phyloP scores from a whole-genome alignment of 495 filamentous ascomycete species.

The Eremomyces bilateralis region DNA sequence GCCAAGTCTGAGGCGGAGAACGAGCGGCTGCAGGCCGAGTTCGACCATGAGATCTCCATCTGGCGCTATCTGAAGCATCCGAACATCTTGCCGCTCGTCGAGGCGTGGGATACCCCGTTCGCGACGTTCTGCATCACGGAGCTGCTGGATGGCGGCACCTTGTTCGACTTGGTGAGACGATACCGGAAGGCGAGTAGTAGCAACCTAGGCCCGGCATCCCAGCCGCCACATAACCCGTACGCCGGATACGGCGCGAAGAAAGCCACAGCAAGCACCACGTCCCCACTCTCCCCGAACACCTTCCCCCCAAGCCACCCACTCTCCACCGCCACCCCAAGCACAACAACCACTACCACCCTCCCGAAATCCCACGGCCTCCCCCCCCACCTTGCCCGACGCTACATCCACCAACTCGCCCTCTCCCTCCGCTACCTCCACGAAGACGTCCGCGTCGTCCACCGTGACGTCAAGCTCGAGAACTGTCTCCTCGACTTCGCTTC shows the following conservation, averaged over 20 bases:
- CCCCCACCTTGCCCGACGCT: slow-evolving; percentile 32
- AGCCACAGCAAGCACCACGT: not conserved
- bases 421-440: slow-evolving; percentile 54
- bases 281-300: not conserved
- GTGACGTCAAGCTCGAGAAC: slow-evolving; percentile 62
- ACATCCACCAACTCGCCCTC: slow-evolving; percentile 43
- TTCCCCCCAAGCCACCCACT: too few species aligned
- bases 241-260: too few species aligned
- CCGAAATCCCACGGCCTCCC: slow-evolving; percentile 22
- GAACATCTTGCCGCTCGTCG: slow-evolving; percentile 41
- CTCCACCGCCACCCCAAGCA: not conserved
- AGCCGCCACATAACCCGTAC: too few species aligned
- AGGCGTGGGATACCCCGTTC: slow-evolving; percentile 46
- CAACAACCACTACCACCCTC: not conserved
- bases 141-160: slow-evolving; percentile 41
- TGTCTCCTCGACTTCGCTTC: slow-evolving; percentile 40
- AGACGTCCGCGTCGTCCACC: slow-evolving; percentile 47
- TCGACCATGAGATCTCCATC: slow-evolving; percentile 51
- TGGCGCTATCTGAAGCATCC: slow-evolving; percentile 50
- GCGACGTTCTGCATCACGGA: slow-evolving; percentile 59
- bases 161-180: slow-evolving; percentile 44
- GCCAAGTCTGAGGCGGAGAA: slow-evolving; percentile 39
- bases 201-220: too few species aligned
- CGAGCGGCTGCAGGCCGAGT: slow-evolving; percentile 46
- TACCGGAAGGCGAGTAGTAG: slow-evolving; percentile 20